Evolutionary conservation across 257 asterid species (phyloP).

Genomic region (Jasminum sambac): DNA sequence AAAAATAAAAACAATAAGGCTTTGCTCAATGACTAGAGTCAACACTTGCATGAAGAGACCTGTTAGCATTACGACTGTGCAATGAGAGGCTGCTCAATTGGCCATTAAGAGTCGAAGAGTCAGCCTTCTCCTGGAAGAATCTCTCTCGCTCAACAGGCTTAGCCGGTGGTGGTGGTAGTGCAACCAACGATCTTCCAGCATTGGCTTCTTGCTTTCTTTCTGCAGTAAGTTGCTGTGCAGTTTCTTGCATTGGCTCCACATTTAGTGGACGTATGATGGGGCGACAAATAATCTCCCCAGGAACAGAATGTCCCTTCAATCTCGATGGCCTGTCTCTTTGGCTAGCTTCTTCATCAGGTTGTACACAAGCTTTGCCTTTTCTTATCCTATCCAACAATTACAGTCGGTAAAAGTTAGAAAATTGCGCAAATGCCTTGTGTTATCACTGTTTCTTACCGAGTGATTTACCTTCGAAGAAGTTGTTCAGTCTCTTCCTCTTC

Average conservation of each 20-base stretch:
- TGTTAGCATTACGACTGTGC: conserved; percentile 75
- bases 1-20: not conserved
- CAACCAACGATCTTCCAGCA: conserved; percentile 36
- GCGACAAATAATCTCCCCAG: conserved; percentile 62
- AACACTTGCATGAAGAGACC: conserved; percentile 72
- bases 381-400: conserved; percentile 54
- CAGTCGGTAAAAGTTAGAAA: not conserved
- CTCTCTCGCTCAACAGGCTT: conserved; percentile 84
- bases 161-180: conserved; percentile 95
- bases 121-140: conserved; percentile 74
- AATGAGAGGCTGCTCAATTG: conserved; percentile 71
- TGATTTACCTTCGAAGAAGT: conserved; percentile 65
- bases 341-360: conserved; percentile 61
- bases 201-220: conserved; percentile 32
- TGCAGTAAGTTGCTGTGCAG: conserved; percentile 24
- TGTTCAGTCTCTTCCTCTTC: conserved; percentile 91
- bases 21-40: conserved; percentile 62
- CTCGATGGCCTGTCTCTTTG: conserved; percentile 46
- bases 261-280: conserved; percentile 75
- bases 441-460: too few relatives aligned
- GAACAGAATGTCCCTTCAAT: conserved; percentile 54
- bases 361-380: conserved; percentile 88
- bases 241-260: conserved; percentile 41
- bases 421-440: not conserved
- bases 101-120: conserved; percentile 49